phyloP scores from a whole-genome alignment of 495 filamentous ascomycete genomes.

The Aspergillus asperescens region DNA sequence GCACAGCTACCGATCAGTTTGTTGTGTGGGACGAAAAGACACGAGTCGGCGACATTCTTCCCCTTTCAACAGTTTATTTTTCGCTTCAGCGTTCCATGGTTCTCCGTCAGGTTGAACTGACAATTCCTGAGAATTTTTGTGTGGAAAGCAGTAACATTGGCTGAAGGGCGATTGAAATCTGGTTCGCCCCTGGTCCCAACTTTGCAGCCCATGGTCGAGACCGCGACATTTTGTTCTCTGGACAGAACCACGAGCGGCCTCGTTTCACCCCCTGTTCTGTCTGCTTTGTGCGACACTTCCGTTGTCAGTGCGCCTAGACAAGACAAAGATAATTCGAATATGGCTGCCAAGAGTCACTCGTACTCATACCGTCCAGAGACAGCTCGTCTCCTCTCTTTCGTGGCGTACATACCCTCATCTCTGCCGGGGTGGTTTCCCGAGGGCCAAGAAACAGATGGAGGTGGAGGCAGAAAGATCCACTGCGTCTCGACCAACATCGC shows the following conservation, averaged over 20 bases:
- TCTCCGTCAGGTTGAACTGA: not conserved
- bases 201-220: slow-evolving; percentile 1
- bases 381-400: not conserved
- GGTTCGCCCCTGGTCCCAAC: not conserved
- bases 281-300: not conserved
- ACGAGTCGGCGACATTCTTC: not conserved
- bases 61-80: not conserved
- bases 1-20: not conserved
- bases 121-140: not conserved
- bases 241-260: not conserved
- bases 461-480: not conserved
- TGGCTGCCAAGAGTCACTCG: not conserved
- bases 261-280: not conserved
- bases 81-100: not conserved
- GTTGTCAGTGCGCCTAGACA: not conserved
- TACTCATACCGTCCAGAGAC: not conserved
- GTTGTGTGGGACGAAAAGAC: not conserved
- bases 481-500: not conserved
- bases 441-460: not conserved
- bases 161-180: not conserved
- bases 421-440: not conserved
- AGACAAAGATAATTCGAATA: not conserved
- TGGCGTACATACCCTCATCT: not conserved
- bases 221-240: not conserved
- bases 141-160: slow-evolving; percentile 5